Evolutionary conservation across 2,329 filamentous ascomycete species (phyloP).

Genomic region (Colletotrichum agaves): DNA sequence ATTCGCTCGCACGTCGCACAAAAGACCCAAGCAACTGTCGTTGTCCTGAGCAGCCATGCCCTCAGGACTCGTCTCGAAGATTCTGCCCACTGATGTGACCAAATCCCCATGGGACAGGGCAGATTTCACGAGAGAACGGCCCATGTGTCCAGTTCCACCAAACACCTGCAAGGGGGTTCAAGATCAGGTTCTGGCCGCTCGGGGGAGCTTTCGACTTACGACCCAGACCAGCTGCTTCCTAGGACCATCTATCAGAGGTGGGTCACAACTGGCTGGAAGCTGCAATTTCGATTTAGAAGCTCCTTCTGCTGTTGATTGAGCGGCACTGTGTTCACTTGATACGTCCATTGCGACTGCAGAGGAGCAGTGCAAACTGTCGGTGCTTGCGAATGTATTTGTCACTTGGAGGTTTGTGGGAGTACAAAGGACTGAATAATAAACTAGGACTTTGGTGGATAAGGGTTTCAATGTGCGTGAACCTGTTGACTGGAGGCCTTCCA

Average conservation of each 20-base stretch:
- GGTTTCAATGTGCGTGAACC: too few species aligned
- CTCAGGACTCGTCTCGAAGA: conserved; percentile 77
- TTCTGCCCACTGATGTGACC: conserved; percentile 87
- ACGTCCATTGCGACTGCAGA: conserved; percentile 16
- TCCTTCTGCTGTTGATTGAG: conserved; percentile 17
- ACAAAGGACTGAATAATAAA: too few species aligned
- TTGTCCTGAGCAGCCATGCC: conserved; percentile 74
- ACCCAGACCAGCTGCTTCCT: conserved; percentile 88
- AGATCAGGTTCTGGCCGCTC: background rate
- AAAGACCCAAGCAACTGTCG: conserved; percentile 78
- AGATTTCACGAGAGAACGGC: conserved; percentile 85
- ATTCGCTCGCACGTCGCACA: conserved; percentile 89
- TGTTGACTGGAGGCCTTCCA: too few species aligned
- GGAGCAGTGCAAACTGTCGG: too few species aligned
- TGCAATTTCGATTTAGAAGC: conserved; percentile 54
- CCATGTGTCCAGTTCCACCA: conserved; percentile 97
- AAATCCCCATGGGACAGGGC: conserved; percentile 84
- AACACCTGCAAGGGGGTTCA: conserved; percentile 71
- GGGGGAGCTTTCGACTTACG: conserved; percentile 60
- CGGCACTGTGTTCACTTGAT: conserved; percentile 26
- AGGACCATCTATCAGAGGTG: conserved; percentile 76
- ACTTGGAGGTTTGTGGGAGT: background rate
- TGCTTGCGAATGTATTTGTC: background rate
- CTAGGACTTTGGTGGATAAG: too few species aligned
- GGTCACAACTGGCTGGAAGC: conserved; percentile 87